Base-by-base conservation (phyloP, 805 yeast species). In the Zygosaccharomyces siamensis region DNA sequence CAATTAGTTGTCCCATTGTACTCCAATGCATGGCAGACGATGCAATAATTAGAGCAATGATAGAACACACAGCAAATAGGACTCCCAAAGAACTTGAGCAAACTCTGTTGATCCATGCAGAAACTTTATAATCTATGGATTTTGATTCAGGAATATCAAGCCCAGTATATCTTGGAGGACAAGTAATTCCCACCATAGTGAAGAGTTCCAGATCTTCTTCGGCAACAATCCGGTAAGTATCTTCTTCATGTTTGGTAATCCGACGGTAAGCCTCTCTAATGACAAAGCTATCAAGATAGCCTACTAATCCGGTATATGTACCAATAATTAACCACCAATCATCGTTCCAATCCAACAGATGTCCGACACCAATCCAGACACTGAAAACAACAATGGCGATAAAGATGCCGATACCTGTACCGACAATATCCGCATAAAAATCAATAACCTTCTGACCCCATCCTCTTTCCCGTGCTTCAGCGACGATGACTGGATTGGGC, bases 261-360 rank as follows among this genome's bases (percentile, higher is more conserved):
- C 70, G 58, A 41, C 59, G 62, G 38, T 68, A 72, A 14, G 66
- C 70, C 46, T 71, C 67, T 56, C 77, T 62, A 32, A 73, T 56
- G 32, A 68, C 70, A 51, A 70, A 73, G 2, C 76, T 75, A 51
- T 73, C 77, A 40, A 69, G 45, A 51, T 72, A 72, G 1, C 76
- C 76, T 36, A 72, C 61, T 20, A 73, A 59, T 16, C 77, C 77
- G 0, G 77, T 70, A 50, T 73, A 73, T 1, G 77, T 72, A 41
- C 77, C 77, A 51, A 72, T 72, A 36, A 73, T 71, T 37, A 73
- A 57, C 76, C 76, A 73, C 77, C 77, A 73, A 48, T 71, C 61
- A 41, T 62, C 66, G 53, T 54, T 54, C 68, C 69, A 73, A 28
- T 56, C 24, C 70, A 73, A 62, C n/a, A 60, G 46, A 35, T 55